These are phyloP conservation scores for Xylaria sp. DNA, from an alignment of 2,329 filamentous ascomycete species.

Conservation along the genomic window DNA sequence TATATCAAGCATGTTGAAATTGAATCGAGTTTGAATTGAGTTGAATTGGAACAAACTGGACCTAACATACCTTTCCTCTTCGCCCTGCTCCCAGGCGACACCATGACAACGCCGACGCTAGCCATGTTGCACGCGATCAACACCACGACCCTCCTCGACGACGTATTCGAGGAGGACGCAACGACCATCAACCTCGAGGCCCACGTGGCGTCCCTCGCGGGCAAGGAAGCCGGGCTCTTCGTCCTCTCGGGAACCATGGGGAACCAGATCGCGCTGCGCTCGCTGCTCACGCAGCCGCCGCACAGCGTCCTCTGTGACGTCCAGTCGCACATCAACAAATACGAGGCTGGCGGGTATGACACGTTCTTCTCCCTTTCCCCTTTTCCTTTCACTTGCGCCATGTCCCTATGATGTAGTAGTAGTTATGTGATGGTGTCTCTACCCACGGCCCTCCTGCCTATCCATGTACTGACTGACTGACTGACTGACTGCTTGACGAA, in stretches of 20 bases:
- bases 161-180: conserved; percentile 78
- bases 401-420: conserved; percentile 1
- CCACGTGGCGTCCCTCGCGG: conserved; percentile 72
- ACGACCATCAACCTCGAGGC: conserved; percentile 75
- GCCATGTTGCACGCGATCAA: conserved; percentile 79
- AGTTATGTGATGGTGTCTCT: too few relatives aligned
- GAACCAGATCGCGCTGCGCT: conserved; percentile 79
- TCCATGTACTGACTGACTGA: conserved; percentile 28
- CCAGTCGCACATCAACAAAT: conserved; percentile 74
- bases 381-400: not conserved
- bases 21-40: not conserved
- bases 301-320: conserved; percentile 77
- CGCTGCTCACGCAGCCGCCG: conserved; percentile 76
- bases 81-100: conserved; percentile 63
- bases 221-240: conserved; percentile 74
- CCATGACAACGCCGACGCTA: conserved; percentile 74
- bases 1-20: not conserved
- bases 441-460: too few relatives aligned
- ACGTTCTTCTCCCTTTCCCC: not conserved
- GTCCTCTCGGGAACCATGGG: conserved; percentile 85
- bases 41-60: not conserved
- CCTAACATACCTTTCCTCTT: conserved; percentile 15
- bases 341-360: conserved; percentile 59
- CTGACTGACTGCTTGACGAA: too few relatives aligned
- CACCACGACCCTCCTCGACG: conserved; percentile 77